phyloP scores from a whole-genome alignment of 306 rosid species.

The Albizia julibrissin region DNA sequence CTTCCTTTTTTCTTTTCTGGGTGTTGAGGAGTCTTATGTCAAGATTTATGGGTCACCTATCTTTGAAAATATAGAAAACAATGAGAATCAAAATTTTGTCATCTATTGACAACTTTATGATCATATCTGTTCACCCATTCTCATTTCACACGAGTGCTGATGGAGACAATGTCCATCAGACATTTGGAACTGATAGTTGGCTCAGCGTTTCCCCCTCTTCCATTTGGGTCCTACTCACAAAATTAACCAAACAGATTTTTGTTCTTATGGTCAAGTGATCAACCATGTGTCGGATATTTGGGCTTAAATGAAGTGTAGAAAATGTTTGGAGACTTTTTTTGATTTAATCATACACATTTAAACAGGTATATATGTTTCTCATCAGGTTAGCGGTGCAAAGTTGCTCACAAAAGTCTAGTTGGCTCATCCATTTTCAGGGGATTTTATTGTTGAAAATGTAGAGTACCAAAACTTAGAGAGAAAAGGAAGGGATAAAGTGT shows the following conservation, averaged over 20 bases:
- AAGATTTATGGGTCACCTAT: conserved; percentile 10
- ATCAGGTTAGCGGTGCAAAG: not conserved
- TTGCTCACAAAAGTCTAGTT: not conserved
- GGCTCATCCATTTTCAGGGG: not conserved
- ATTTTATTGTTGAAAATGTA: not conserved
- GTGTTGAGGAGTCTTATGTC: conserved; percentile 19
- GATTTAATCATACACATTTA: not conserved
- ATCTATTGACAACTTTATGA: conserved; percentile 19
- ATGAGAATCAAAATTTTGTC: conserved; percentile 6
- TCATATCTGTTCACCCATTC: conserved; percentile 11
- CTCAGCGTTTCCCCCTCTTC: too few species aligned
- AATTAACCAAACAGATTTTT: not conserved
- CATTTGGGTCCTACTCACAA: not conserved
- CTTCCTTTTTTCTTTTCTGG: conserved; percentile 4
- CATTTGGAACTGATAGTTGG: not conserved
- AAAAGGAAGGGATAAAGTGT: not conserved
- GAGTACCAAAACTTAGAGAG: not conserved
- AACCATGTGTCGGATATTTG: not conserved
- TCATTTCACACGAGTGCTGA: not conserved
- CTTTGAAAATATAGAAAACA: conserved; percentile 10
- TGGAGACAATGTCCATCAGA: not conserved
- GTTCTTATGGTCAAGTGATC: not conserved
- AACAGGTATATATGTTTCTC: not conserved
- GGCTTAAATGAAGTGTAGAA: not conserved
- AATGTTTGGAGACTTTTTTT: not conserved